These are phyloP conservation scores for Cordia subcordata DNA, from an alignment of 257 asterid species.

Conservation along the genomic window DNA sequence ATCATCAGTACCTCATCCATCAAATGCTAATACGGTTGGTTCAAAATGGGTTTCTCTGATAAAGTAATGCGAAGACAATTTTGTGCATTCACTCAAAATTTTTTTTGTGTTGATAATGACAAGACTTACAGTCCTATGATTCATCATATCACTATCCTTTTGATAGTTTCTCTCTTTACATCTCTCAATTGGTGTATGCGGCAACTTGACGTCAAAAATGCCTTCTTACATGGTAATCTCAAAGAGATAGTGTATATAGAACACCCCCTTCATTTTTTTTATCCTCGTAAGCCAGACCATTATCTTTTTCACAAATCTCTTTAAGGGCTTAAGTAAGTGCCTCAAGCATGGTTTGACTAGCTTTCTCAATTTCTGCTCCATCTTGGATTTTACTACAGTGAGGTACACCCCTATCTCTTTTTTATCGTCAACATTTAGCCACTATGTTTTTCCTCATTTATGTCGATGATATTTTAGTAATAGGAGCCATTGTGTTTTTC, in stretches of 20 bases:
- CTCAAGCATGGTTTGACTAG: not conserved
- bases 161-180: not conserved
- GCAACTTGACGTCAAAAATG: slow-evolving; percentile 1
- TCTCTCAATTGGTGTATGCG: not conserved
- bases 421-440: not conserved
- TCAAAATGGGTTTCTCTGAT: not conserved
- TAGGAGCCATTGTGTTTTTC: not conserved
- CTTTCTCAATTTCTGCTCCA: not conserved
- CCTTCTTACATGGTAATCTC: not conserved
- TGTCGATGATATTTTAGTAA: not conserved
- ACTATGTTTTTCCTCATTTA: not conserved
- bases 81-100: not conserved
- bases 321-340: not conserved
- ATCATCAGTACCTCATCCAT: not conserved
- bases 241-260: not conserved
- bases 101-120: not conserved
- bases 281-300: not conserved
- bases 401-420: not conserved
- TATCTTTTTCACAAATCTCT: slow-evolving; percentile 3
- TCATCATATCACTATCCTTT: not conserved
- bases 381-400: not conserved
- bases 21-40: not conserved
- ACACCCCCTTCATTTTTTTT: not conserved
- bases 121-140: not conserved
- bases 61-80: not conserved